These are phyloP conservation scores for Albifimbria verrucaria DNA, from an alignment of 2,329 filamentous ascomycete genomes.

Conservation along the genomic window DNA sequence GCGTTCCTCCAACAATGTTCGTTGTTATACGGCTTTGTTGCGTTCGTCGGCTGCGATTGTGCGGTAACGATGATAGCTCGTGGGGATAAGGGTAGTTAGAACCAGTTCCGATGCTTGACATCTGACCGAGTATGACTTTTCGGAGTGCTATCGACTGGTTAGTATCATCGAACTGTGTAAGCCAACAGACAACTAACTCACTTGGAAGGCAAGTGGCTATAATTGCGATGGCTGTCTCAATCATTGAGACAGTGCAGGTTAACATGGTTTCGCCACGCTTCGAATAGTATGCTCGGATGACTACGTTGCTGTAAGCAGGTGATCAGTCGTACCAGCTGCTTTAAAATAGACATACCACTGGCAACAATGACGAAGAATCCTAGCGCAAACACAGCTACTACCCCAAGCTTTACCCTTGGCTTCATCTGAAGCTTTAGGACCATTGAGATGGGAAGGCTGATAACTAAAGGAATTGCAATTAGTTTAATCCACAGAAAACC, in stretches of 20 bases:
- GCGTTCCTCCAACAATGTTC: slow-evolving; percentile 18
- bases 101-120: slow-evolving; percentile 12
- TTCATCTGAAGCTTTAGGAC: slow-evolving; percentile 30
- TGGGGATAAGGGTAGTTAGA: slow-evolving; percentile 17
- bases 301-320: slow-evolving; percentile 4
- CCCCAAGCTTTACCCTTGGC: slow-evolving; percentile 27
- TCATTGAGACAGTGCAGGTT: slow-evolving; percentile 34
- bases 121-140: slow-evolving; percentile 15
- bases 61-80: slow-evolving; percentile 16
- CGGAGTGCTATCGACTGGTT: slow-evolving; percentile 9
- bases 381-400: slow-evolving; percentile 26
- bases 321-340: not conserved
- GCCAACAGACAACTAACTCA: slow-evolving; percentile 6
- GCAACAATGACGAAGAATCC: slow-evolving; percentile 27
- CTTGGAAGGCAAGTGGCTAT: slow-evolving; percentile 35
- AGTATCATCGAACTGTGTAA: not conserved
- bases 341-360: slow-evolving; percentile 17
- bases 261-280: slow-evolving; percentile 31
- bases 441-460: slow-evolving; percentile 31
- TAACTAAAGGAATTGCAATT: slow-evolving; percentile 14
- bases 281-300: slow-evolving; percentile 31
- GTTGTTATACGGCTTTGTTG: slow-evolving; percentile 16
- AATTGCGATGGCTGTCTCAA: slow-evolving; percentile 35
- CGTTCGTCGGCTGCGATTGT: slow-evolving; percentile 14
- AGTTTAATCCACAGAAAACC: not conserved